Conservation (phyloP, 148 eudicot species). For the Mesembryanthemum crystallinum region DNA sequence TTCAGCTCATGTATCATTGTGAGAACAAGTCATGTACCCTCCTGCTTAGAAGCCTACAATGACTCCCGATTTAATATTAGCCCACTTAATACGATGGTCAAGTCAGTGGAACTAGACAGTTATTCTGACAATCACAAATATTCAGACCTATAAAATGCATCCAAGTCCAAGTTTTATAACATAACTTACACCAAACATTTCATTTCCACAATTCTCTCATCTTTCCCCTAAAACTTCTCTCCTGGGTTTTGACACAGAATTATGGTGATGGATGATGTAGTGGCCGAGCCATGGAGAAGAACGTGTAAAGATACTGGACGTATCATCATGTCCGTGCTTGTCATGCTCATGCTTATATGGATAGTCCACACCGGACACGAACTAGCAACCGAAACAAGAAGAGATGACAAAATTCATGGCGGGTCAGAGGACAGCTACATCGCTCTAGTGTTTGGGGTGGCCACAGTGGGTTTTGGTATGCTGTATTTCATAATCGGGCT, state of each 20-base stretch:
- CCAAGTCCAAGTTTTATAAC: background rate
- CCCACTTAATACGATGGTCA: slow-evolving; percentile 22
- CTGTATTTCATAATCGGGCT: slow-evolving; percentile 32
- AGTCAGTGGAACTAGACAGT: slow-evolving; percentile 19
- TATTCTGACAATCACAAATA: slow-evolving; percentile 19
- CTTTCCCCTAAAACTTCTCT: background rate
- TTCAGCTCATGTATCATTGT: background rate
- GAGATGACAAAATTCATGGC: background rate
- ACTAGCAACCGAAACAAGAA: slow-evolving; percentile 16
- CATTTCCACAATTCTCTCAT: background rate
- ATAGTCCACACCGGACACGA: slow-evolving; percentile 28
- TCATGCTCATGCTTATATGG: slow-evolving; percentile 31
- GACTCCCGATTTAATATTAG: slow-evolving; percentile 11
- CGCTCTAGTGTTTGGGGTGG: slow-evolving; percentile 30
- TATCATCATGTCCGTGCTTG: slow-evolving; percentile 9
- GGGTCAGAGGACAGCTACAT: slow-evolving; percentile 10
- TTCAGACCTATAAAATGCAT: background rate
- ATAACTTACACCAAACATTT: background rate
- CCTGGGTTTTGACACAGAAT: slow-evolving; percentile 1
- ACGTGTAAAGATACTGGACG: slow-evolving; percentile 14
- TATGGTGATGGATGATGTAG: slow-evolving; percentile 5
- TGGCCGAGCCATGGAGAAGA: background rate
- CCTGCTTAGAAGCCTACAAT: slow-evolving; percentile 17
- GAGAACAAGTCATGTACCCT: slow-evolving; percentile 22
- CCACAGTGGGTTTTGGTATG: slow-evolving; percentile 36